Conservation (phyloP, 495 filamentous ascomycete species). For the Sordaria brevicollis region DNA sequence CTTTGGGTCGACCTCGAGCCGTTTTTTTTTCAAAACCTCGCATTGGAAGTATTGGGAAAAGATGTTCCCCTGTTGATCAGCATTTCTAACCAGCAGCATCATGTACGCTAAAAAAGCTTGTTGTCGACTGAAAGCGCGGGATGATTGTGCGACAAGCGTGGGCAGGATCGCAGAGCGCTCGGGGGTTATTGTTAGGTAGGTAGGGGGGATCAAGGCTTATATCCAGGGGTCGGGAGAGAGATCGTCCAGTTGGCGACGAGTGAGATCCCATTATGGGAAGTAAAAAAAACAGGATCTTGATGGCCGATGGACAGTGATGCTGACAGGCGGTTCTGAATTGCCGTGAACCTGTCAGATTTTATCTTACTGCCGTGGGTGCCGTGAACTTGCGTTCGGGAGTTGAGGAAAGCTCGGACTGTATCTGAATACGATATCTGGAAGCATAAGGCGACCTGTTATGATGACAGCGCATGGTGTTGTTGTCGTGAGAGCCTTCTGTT, state of each 20-base stretch:
- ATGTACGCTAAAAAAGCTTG: background rate
- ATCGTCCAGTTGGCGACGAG: background rate
- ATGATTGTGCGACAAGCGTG: background rate
- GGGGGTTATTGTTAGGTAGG: background rate
- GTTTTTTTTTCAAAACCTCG: background rate
- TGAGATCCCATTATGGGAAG: background rate
- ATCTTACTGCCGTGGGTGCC: background rate
- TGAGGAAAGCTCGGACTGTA: background rate
- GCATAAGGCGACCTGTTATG: background rate
- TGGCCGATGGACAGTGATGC: background rate
- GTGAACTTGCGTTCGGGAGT: background rate
- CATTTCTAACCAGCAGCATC: background rate
- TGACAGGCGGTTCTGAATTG: background rate
- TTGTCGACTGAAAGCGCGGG: background rate
- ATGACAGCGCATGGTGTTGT: background rate
- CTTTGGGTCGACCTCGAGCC: background rate
- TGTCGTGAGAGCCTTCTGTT: background rate
- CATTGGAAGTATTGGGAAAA: too few relatives aligned
- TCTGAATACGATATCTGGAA: background rate
- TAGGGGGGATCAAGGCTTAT: background rate
- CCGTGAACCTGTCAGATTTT: background rate
- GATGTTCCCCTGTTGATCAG: background rate
- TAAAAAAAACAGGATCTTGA: background rate
- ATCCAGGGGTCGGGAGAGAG: background rate
- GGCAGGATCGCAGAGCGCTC: background rate